These are phyloP conservation scores for Moesziomyces sp. DNA, from an alignment of 1,284 basidiomycete genomes.

Conservation along the genomic window DNA sequence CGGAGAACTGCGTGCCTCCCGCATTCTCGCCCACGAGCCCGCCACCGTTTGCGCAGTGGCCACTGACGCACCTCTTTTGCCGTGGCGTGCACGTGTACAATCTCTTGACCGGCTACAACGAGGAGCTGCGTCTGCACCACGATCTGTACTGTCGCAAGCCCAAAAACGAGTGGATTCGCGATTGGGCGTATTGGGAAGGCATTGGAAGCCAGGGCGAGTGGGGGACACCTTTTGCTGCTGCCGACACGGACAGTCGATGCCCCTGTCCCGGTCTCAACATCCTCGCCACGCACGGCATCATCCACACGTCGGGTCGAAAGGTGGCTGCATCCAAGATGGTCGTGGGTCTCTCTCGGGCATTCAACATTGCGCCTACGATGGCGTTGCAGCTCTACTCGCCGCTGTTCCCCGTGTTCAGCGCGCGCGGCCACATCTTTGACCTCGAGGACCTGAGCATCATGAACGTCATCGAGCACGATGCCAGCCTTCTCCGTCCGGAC, in stretches of 20 bases:
- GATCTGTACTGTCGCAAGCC: slow-evolving; percentile 29
- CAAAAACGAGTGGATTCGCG: slow-evolving; percentile 43
- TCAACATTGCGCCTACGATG: slow-evolving; percentile 44
- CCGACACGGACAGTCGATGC: slow-evolving; percentile 27
- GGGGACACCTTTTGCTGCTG: slow-evolving; percentile 23
- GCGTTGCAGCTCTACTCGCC: slow-evolving; percentile 50
- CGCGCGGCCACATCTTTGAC: slow-evolving; percentile 22
- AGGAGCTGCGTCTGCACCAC: slow-evolving; percentile 26
- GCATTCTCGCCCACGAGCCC: slow-evolving; percentile 40
- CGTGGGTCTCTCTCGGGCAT: slow-evolving; percentile 29
- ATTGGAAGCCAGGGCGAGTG: slow-evolving; percentile 41
- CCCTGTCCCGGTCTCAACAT: slow-evolving; percentile 46
- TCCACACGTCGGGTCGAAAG: slow-evolving; percentile 23
- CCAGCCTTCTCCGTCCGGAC: slow-evolving; percentile 35
- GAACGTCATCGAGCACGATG: slow-evolving; percentile 46
- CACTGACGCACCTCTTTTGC: slow-evolving; percentile 39
- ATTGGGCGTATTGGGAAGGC: slow-evolving; percentile 46
- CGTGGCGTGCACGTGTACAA: slow-evolving; percentile 37
- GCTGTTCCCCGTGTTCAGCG: slow-evolving; percentile 32
- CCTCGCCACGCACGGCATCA: slow-evolving; percentile 36
- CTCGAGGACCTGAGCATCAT: slow-evolving; percentile 24
- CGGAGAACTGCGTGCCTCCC: slow-evolving; percentile 30
- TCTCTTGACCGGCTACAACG: slow-evolving; percentile 20
- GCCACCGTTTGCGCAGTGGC: slow-evolving; percentile 35
- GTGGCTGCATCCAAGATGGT: slow-evolving; percentile 37